These are phyloP conservation scores for Arctium lappa DNA, from an alignment of 129 eudicot genomes.

Conservation along the genomic window DNA sequence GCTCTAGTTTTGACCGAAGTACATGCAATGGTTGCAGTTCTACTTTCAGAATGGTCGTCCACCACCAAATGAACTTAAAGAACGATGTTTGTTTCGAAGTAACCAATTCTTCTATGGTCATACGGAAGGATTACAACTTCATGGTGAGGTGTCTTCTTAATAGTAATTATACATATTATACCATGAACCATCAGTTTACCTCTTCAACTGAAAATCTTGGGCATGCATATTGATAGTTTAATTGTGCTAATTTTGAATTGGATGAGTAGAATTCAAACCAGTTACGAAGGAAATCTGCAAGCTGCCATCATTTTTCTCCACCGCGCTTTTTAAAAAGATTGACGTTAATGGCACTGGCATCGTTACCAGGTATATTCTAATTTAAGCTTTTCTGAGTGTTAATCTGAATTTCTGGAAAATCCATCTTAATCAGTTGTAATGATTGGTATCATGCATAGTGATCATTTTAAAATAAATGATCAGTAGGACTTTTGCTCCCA, in stretches of 20 bases:
- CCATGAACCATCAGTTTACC: constrained; percentile 11
- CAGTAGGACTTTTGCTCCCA: not conserved
- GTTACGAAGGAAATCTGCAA: constrained; percentile 73
- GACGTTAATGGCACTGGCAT: constrained; percentile 48
- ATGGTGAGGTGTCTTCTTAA: constrained; percentile 40
- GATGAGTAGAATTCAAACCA: constrained; percentile 54
- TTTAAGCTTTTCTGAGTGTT: not conserved
- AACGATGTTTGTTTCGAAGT: constrained; percentile 66
- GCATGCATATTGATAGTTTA: not conserved
- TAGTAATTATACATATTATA: not conserved
- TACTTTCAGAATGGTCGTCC: constrained; percentile 88
- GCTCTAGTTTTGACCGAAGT: not conserved
- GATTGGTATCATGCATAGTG: not conserved
- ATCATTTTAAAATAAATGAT: not conserved
- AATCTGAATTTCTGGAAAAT: not conserved
- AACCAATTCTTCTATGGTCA: constrained; percentile 88
- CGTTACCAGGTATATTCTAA: constrained; percentile 49
- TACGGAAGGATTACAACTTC: constrained; percentile 65
- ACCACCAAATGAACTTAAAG: constrained; percentile 79
- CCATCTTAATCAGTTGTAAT: not conserved
- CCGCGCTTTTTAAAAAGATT: constrained; percentile 54
- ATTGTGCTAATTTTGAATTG: not conserved
- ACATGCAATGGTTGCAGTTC: constrained; percentile 51
- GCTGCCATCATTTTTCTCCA: constrained; percentile 67
- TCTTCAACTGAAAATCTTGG: not conserved